Conservation (phyloP, 2,329 filamentous ascomycete genomes). For the Fusarium chuoi region DNA sequence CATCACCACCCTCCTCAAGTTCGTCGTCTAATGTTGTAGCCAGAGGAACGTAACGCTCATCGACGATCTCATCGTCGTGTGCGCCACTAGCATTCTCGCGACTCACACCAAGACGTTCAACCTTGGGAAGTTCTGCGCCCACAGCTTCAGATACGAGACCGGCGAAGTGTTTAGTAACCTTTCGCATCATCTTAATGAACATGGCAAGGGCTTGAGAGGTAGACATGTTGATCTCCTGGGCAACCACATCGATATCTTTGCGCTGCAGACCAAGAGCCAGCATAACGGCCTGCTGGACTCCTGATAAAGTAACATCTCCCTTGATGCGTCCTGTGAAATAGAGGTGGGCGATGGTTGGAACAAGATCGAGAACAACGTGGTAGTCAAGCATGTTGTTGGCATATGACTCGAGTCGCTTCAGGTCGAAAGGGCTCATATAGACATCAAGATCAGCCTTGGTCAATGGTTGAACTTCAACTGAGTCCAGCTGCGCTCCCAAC, state of each 20-base stretch:
- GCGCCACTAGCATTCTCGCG: conserved; percentile 68
- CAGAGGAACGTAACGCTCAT: conserved; percentile 76
- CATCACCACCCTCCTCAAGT: conserved; percentile 82
- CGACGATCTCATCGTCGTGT: conserved; percentile 75
- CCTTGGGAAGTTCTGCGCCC: conserved; percentile 71
- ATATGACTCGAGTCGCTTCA: conserved; percentile 94
- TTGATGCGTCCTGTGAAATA: conserved; percentile 86
- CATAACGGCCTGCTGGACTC: conserved; percentile 87
- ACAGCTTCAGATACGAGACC: conserved; percentile 79
- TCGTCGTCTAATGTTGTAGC: conserved; percentile 80
- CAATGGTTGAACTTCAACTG: conserved; percentile 62
- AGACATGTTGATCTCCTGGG: conserved; percentile 79
- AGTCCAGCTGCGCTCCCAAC: conserved; percentile 74
- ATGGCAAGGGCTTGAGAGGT: conserved; percentile 88
- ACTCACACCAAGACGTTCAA: conserved; percentile 67
- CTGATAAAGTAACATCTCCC: conserved; percentile 74
- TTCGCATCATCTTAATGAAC: conserved; percentile 96
- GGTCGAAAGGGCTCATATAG: conserved; percentile 87
- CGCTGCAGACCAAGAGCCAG: conserved; percentile 91
- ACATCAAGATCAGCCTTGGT: conserved; percentile 81
- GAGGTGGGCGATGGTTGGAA: conserved; percentile 82
- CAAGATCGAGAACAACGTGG: conserved; percentile 93
- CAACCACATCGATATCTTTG: conserved; percentile 84
- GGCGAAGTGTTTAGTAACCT: conserved; percentile 83
- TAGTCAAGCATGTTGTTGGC: conserved; percentile 98